These are phyloP conservation scores for Aspergillus saccharolyticus DNA, from an alignment of 495 filamentous ascomycete species.

Conservation along the genomic window DNA sequence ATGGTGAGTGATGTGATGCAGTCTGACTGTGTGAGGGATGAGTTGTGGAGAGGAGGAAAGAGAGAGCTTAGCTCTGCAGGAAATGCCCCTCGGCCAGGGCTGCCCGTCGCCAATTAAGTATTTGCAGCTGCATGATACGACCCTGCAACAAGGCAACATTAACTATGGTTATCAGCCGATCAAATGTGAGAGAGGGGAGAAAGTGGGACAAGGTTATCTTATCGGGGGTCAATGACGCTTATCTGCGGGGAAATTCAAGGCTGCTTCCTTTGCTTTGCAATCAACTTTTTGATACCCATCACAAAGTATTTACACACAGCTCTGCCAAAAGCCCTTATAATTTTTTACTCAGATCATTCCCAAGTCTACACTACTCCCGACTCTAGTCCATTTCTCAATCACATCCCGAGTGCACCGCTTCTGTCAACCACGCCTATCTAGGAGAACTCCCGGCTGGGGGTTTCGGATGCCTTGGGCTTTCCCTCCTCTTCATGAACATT, in stretches of 20 bases:
- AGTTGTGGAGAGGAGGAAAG: not conserved
- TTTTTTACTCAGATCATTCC: not conserved
- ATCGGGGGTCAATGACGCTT: constrained; percentile 15
- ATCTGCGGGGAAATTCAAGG: constrained; percentile 5
- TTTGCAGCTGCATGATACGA: not conserved
- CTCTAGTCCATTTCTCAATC: not conserved
- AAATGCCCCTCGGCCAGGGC: not conserved
- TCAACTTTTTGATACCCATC: not conserved
- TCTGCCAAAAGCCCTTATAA: not conserved
- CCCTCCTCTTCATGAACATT: constrained; percentile 39
- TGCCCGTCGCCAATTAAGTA: not conserved
- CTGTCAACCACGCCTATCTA: constrained; percentile 2
- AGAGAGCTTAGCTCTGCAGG: not conserved
- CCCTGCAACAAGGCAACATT: not conserved
- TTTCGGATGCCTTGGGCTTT: constrained; percentile 15
- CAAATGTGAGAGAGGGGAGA: not conserved
- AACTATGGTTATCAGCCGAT: not conserved
- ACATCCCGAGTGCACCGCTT: not conserved
- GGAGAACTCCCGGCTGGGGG: constrained; percentile 38
- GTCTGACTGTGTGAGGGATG: not conserved
- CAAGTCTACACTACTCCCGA: not conserved
- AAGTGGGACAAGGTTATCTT: not conserved
- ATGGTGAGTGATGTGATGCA: constrained; percentile 26
- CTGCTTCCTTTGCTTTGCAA: not conserved
- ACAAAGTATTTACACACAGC: not conserved